Percentiles rank a stretch among this genome's conserved stretches.
These are phyloP conservation scores for Rostrohypoxylon terebratum DNA, from an alignment of 495 filamentous ascomycete species.

Conservation along the genomic window DNA sequence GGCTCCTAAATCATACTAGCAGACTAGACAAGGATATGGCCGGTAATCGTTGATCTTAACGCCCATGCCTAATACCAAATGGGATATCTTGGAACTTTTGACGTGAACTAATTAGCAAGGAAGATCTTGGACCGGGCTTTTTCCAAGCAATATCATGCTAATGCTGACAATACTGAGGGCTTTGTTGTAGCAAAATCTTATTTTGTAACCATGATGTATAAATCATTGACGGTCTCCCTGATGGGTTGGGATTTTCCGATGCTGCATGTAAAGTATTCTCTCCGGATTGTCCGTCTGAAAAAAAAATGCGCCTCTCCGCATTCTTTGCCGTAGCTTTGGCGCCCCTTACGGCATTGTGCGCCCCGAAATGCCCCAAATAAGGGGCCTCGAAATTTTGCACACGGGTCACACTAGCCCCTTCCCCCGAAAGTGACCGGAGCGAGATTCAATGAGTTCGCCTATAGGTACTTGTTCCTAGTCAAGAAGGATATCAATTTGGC, in stretches of 20 bases:
- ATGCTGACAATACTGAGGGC: neutral
- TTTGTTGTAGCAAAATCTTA: conserved; percentile 5
- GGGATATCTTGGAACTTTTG: neutral
- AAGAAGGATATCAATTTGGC: conserved; percentile 53
- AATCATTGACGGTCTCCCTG: neutral
- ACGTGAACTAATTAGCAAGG: neutral
- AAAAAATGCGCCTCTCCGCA: conserved; percentile 25
- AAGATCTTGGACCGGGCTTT: conserved; percentile 13
- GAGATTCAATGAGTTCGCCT: conserved; percentile 52
- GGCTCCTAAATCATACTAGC: neutral
- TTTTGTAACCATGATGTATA: conserved; percentile 16
- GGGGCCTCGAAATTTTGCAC: conserved; percentile 32
- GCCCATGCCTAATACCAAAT: neutral
- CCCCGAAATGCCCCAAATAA: conserved; percentile 2
- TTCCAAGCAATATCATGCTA: conserved; percentile 14
- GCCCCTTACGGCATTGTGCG: conserved; percentile 24
- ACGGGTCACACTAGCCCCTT: conserved; percentile 37
- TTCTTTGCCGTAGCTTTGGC: conserved; percentile 22
- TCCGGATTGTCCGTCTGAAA: neutral
- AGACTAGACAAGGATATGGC: conserved; percentile 23
- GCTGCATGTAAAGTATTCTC: neutral
- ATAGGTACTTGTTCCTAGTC: conserved; percentile 51
- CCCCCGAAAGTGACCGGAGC: conserved; percentile 41
- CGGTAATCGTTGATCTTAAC: conserved; percentile 26
- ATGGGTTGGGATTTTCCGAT: neutral